phyloP scores from a whole-genome alignment of 176 grass and related monocot species.

The Chloris gayana region DNA sequence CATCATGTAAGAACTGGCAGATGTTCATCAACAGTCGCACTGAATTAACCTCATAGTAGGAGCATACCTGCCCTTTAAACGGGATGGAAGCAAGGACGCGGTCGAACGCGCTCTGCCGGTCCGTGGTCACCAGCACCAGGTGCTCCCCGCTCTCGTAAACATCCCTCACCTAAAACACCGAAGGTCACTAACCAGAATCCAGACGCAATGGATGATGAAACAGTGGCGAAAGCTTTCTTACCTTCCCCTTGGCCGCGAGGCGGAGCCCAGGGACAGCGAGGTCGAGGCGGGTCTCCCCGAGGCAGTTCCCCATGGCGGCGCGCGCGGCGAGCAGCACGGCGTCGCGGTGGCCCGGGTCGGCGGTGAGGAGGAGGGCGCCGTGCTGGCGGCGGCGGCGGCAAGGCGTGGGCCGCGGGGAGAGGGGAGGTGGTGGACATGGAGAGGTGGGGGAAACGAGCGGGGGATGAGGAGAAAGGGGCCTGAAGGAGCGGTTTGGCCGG shows the following conservation, averaged over 20 bases:
- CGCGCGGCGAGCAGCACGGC: slow-evolving; percentile 58
- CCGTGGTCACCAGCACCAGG: slow-evolving; percentile 90
- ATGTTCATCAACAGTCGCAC: background rate
- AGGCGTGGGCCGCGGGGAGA: slow-evolving; percentile 14
- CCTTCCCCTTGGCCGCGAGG: slow-evolving; percentile 80
- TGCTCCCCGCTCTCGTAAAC: slow-evolving; percentile 86
- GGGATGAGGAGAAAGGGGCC: background rate
- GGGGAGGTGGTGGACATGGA: slow-evolving; percentile 27
- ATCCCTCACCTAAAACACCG: slow-evolving; percentile 76
- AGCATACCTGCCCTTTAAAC: slow-evolving; percentile 93
- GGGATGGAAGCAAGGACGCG: slow-evolving; percentile 90
- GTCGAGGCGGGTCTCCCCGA: slow-evolving; percentile 87
- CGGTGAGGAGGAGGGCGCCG: slow-evolving; percentile 49
- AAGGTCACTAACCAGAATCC: background rate
- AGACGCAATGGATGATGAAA: background rate
- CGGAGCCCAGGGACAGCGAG: slow-evolving; percentile 64
- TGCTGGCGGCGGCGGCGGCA: slow-evolving; percentile 6
- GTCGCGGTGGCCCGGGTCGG: slow-evolving; percentile 60
- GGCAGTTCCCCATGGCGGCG: slow-evolving; percentile 57
- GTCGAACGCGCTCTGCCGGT: slow-evolving; percentile 95
- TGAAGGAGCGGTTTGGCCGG: slow-evolving; percentile 40
- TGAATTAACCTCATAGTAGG: background rate
- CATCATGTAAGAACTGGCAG: background rate
- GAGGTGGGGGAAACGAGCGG: slow-evolving; percentile 3
- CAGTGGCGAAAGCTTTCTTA: slow-evolving; percentile 32